Evolutionary conservation across 1,284 basidiomycete genomes (phyloP), one percentile per base, ranked within the genome.

Genomic region (Cryptococcus amylolentus): DNA sequence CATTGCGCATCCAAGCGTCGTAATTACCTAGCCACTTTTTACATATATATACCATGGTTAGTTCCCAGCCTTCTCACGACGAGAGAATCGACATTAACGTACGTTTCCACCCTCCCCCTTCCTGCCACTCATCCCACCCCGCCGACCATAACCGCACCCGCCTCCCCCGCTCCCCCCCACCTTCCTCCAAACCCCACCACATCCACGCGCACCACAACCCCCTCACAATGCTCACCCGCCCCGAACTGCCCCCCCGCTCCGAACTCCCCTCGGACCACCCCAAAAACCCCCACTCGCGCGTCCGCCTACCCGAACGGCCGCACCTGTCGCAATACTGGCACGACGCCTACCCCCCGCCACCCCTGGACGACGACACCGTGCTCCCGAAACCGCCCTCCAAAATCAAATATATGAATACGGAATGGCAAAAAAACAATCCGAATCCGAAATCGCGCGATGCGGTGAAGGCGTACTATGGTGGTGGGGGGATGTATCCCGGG

Each of bases 361-460:
- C 49, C 7, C 46, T 52, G 10, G 27, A 35, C 38, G 55, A 56
- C 43, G 46, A 46, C 23, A 23, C 39, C n/a, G 49, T 56, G 28
- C 27, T 56, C 14, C 66, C 68, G 13, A 67, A 67, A 67, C 65
- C 65, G 4, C 53, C 55, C 3, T 39, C 51, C 14, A 56, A 52
- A 27, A 49, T 60, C 45, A 58, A 58, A 48, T 43, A 51, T 3
- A 69, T 60, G 51, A 56, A 61, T 10, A 61, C 68, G 26, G 66
- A 70, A 67, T 69, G 68, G 68, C 62, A 69, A 69, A 31, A 10
- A 18, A 62, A 55, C 35, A 65, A 69, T 53, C 63, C 58, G 14
- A 66, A 66, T 49, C 62, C 56, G 10, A 68, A 63, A 63, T 49
- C 62, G 14, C 46, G 54, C 12, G 64, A 55, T 16, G 62, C 53